phyloP scores from a whole-genome alignment of 306 rosid species.

The Rosa multiflora region DNA sequence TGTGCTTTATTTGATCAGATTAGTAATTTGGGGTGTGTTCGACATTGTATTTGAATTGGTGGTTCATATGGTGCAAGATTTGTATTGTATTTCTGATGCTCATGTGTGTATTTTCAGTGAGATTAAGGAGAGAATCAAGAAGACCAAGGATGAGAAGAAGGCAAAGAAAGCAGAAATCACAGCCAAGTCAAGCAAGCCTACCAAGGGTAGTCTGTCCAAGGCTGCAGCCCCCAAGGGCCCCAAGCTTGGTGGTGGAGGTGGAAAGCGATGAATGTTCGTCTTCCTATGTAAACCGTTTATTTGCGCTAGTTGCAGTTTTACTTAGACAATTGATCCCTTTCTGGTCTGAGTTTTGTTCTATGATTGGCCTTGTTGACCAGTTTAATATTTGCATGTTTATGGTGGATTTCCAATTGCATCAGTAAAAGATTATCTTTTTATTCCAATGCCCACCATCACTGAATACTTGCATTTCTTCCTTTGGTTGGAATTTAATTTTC shows the following conservation, averaged over 20 bases:
- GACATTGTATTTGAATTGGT: neutral
- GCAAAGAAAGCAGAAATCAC: conserved; percentile 43
- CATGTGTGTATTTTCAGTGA: conserved; percentile 27
- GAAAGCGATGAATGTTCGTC: conserved; percentile 38
- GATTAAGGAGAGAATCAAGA: conserved; percentile 51
- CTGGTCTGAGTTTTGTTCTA: conserved; percentile 8
- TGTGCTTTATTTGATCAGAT: neutral
- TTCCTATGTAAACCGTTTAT: neutral
- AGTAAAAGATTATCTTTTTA: neutral
- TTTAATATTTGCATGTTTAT: conserved; percentile 6
- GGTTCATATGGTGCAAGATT: neutral
- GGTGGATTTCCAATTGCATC: conserved; percentile 8
- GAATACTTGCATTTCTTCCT: neutral
- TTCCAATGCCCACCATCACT: neutral
- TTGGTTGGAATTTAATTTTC: neutral
- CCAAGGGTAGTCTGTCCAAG: conserved; percentile 38
- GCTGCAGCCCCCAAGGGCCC: conserved; percentile 44
- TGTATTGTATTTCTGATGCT: neutral
- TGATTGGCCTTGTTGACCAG: conserved; percentile 19
- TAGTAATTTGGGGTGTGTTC: neutral
- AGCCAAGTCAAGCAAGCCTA: conserved; percentile 36
- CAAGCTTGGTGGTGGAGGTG: conserved; percentile 57
- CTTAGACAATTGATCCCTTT: neutral
- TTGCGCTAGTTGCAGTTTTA: neutral
- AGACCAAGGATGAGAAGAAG: conserved; percentile 54